These are phyloP conservation scores for Solanum boliviense DNA, from an alignment of 257 asterid species.

Conservation along the genomic window DNA sequence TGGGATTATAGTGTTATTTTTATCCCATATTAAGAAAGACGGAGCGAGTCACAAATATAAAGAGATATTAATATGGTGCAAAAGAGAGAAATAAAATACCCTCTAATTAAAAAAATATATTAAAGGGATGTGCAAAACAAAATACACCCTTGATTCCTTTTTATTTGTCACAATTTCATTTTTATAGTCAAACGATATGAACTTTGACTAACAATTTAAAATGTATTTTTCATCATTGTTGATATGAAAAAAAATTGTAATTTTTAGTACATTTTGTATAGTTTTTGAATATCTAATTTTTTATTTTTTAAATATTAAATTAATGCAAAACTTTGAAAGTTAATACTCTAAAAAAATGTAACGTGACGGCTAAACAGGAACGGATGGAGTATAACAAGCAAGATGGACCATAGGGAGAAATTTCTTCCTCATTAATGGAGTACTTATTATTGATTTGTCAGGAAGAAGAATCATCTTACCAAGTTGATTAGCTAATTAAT, in stretches of 20 bases:
- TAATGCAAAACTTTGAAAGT: too few species aligned
- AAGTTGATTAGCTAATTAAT: not conserved
- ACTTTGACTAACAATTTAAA: not conserved
- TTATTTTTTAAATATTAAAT: too few species aligned
- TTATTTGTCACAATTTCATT: too few species aligned
- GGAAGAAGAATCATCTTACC: not conserved
- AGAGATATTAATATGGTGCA: not conserved
- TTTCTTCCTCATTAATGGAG: not conserved
- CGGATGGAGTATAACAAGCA: not conserved
- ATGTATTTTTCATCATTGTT: too few species aligned
- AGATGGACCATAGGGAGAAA: not conserved
- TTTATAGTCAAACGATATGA: not conserved
- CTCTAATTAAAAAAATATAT: too few species aligned
- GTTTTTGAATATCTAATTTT: too few species aligned
- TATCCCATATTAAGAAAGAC: fast-evolving
- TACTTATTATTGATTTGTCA: not conserved
- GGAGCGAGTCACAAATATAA: not conserved
- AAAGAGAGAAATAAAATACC: not conserved
- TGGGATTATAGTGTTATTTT: fast-evolving
- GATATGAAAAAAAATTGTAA: too few species aligned
- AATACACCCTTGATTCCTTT: not conserved
- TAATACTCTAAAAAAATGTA: too few species aligned
- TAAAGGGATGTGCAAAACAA: not conserved
- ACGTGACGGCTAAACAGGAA: not conserved
- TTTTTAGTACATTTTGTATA: too few species aligned